Conservation (phyloP, 805 yeast genomes). For the Limtongia smithiae region DNA sequence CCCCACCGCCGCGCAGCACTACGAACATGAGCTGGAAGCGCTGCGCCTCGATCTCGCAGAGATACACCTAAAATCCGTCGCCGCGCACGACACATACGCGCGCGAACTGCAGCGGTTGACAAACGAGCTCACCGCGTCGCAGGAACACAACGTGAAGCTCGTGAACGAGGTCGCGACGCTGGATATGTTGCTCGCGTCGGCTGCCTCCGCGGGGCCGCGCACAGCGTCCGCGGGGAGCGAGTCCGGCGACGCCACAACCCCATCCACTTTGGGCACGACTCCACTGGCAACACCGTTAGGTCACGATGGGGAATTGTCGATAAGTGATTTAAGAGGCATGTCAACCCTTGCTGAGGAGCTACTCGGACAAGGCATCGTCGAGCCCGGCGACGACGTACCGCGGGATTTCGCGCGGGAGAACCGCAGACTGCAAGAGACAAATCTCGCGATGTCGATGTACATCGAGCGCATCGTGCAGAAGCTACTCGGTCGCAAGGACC, state of each 20-base stretch:
- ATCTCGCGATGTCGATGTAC: constrained; percentile 19
- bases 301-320: neutral
- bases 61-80: constrained; percentile 1
- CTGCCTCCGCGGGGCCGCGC: too few relatives aligned
- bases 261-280: too few relatives aligned
- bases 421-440: constrained; percentile 12
- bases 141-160: constrained; percentile 2
- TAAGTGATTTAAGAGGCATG: neutral
- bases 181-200: neutral
- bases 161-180: constrained; percentile 4
- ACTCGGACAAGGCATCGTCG: neutral
- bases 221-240: too few relatives aligned
- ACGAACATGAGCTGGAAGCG: constrained; percentile 14
- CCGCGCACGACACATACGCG: neutral
- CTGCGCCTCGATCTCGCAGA: constrained; percentile 24
- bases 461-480: constrained; percentile 24
- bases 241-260: too few relatives aligned
- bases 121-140: neutral
- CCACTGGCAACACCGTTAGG: too few relatives aligned
- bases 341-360: constrained; percentile 16
- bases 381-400: too few relatives aligned
- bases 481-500: constrained; percentile 13
- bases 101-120: neutral
- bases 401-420: constrained; percentile 10
- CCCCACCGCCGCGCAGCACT: neutral